These are phyloP conservation scores for Cyberlindnera meyerae DNA, from an alignment of 805 yeast genomes.

Conservation along the genomic window DNA sequence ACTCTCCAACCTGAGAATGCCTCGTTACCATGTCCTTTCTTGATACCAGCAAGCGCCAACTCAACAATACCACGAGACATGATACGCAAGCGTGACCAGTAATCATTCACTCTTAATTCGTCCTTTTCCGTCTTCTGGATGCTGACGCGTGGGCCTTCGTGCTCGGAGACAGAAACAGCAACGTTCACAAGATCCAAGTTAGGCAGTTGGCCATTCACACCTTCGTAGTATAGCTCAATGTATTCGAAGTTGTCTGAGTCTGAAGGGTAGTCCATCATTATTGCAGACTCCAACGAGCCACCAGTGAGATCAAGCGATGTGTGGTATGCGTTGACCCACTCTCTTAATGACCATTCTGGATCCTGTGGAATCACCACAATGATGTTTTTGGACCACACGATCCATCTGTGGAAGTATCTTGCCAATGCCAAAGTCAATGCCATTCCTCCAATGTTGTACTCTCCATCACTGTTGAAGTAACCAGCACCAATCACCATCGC, in stretches of 20 bases:
- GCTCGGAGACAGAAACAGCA: conserved; percentile 65
- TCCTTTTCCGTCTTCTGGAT: conserved; percentile 54
- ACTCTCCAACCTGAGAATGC: conserved; percentile 96
- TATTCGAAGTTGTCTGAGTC: conserved; percentile 62
- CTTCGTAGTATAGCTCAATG: conserved; percentile 75
- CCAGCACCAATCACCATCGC: conserved; percentile 90
- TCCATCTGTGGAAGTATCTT: conserved; percentile 76
- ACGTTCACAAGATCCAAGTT: conserved; percentile 85
- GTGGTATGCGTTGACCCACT: conserved; percentile 95
- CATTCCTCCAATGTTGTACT: conserved; percentile 74
- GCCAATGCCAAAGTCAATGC: conserved; percentile 69
- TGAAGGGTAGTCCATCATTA: conserved; percentile 75
- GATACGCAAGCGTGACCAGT: conserved; percentile 51
- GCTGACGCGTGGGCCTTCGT: conserved; percentile 68
- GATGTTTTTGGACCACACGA: conserved; percentile 93
- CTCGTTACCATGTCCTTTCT: conserved; percentile 66
- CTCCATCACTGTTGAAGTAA: conserved; percentile 65
- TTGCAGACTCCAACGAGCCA: conserved; percentile 89
- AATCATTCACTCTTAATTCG: conserved; percentile 43
- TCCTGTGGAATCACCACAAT: conserved; percentile 79
- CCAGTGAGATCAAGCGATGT: conserved; percentile 80
- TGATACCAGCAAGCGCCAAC: conserved; percentile 68
- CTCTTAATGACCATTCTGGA: conserved; percentile 59
- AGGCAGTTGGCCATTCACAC: conserved; percentile 93
- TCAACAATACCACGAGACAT: conserved; percentile 61